Base-by-base conservation (phyloP, 129 eudicot species). In the Scalesia atractyloides region DNA sequence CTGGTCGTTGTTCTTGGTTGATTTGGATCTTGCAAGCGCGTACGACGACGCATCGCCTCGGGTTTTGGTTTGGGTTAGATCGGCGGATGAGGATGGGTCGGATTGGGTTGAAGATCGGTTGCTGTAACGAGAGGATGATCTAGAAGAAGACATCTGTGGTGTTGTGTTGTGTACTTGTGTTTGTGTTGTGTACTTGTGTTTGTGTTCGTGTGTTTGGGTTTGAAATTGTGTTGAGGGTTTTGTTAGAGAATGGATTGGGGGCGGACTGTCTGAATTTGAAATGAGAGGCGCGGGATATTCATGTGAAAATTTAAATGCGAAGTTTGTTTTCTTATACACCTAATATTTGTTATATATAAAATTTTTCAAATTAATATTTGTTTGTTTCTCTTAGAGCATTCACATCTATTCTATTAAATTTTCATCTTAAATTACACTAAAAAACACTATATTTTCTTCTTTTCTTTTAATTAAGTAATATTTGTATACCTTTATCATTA, bases 1-100 rank as follows among this genome's bases (percentile, higher is more conserved):
- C 30, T 81, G 88, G 34, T 79, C 84, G 14, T 73, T 8, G 46
- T 8, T 79, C 30, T 66, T 76, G 24, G 66, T 30, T 9, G 84
- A 34, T 71, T 83, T 86, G 67, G 83, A 13, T 66, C 43, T 84
- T 0, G 81, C 75, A 4, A 83, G 68, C 0, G 82, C 73, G 19
- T 20, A 44, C 3, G 84, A 76, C 34, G 7, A 24, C 39, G 10
- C 30, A 63, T 73, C 34, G 34, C 34, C 4, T 2, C 34, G 34
- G 43, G 75, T 9, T 6, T 61, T 75, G 15, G 17, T 64, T 19
- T 65, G 70, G 81, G 64, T 66, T 36, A 58, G 74, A 18, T 86
- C 86, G n/a, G 84, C 64, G 3, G 96, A 89, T 11, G 96, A 86
- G 0, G 92, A 82, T 22, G 92, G 92, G 62, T 84, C 82, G 18